Base-by-base conservation (phyloP, 1,284 basidiomycete genomes). In the Pulveroboletus sp. region DNA sequence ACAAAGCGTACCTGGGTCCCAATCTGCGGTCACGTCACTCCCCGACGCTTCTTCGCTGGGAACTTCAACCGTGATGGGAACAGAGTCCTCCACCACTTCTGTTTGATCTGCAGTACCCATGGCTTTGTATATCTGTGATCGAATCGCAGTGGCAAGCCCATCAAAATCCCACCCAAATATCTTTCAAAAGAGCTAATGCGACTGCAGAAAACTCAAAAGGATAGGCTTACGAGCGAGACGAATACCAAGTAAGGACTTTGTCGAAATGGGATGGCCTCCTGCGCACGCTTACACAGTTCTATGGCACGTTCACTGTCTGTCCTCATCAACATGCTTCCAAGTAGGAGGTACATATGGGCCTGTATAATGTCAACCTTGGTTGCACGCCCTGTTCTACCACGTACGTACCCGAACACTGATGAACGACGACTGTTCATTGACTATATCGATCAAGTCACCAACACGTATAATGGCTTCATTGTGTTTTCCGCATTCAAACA, bases 91-190 rank as follows among this genome's bases (percentile, higher is more conserved):
- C 3, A 5, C 15, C 8, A 31, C 10, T 31, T 31, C 48, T 8
- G 38, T 18, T 22, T 49, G 22, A 7, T 28, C 38, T 9, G 17
- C 11, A 29, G 44, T 38, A 40, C 33, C 14, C 18, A 48, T 15
- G 11, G 35, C 25, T 43, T 54, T 35, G 10, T 18, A 25, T 15
- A 49, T 20, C 14, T n/a, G 29, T 2, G 14, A 31, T 25, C 31
- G 31, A 5, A 43, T 31, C 22, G 12, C 12, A n/a, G 43, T 6
- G 17, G 26, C 31, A 14, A 35, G 39, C 8, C 24, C 12, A 2
- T 49, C 45, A 40, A 59, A 45, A 8, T 48, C 18, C 58, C 58
- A 59, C 12, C 45, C 52, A 14, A 57, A 61, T 2, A 60, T 42
- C 53, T 61, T 44, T 39, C 18, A 12, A 43, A 22, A 22, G 24